Base-by-base conservation (phyloP, 192 early-diverging fungal species). In the Rhizoclosmatium globosum region DNA sequence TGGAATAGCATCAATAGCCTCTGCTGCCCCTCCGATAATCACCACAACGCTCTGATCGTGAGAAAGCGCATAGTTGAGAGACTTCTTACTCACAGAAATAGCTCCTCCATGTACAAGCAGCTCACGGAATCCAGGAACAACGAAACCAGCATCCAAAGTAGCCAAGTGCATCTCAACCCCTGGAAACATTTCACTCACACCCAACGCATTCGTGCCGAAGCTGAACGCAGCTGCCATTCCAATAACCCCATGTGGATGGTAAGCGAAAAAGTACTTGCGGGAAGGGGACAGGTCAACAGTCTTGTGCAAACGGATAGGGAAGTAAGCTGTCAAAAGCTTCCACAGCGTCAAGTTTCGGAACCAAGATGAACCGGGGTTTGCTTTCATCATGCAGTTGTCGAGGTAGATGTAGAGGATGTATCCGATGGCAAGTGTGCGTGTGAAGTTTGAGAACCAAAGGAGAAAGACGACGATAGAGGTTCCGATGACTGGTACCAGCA, bases 211-310 rank as follows among this genome's bases (percentile, higher is more conserved):
- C 11, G 64, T 76, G 19, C 68, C 68, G 59, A 82, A 79, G 42
- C 45, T 69, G 9, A 44, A 17, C 11, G n/a, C 17, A 53, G 11
- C 3, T 3, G 44, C 72, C 23, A 80, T 46, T 2, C 31, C 7
- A 59, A 38, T 67, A 19, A 53, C 68, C 38, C 83, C 83, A 76
- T 97, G 95, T 31, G 95, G 95, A 75, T 97, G 95, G 78, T 92
- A 92, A 60, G 88, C 94, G 82, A 97, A 92, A 1, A 97, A 85
- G 77, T 96, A 96, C 71, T 91, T 92, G 42, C 89, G 86, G 46
- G 62, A 74, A 4, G 95, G 88, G 73, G 95, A 92, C 47, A 97
- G 81, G 71, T 94, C 90, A 41, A 71, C 87, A 77, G 94, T 93
- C 89, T 94, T 92, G 71, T 92, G 80, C 59, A 96, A 82, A 4